Percentiles rank a stretch among this genome's conserved stretches.
Evolutionary conservation across 2,329 filamentous ascomycete genomes (phyloP).

Genomic region (Xylogone sp.): DNA sequence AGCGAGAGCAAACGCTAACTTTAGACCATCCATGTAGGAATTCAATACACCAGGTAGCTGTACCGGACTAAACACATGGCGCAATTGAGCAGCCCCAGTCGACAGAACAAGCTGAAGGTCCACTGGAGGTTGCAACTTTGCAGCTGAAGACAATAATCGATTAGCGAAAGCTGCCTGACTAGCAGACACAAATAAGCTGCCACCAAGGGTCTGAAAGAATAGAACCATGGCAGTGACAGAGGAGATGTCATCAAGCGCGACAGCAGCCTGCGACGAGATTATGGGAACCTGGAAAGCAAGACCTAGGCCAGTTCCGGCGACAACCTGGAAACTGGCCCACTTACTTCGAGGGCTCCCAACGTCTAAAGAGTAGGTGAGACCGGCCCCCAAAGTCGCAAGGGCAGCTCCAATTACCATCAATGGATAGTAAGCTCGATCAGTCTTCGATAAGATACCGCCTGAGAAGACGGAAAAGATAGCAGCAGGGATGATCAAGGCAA

Average conservation of each 20-base stretch:
- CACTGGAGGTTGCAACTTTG: constrained; percentile 31
- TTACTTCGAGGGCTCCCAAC: constrained; percentile 40
- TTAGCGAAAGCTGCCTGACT: constrained; percentile 45
- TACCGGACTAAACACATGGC: constrained; percentile 42
- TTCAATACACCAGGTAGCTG: constrained; percentile 49
- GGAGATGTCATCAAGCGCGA: constrained; percentile 39
- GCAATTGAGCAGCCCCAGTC: constrained; percentile 53
- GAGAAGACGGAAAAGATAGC: constrained; percentile 26
- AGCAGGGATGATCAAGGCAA: constrained; percentile 31
- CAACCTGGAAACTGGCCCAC: constrained; percentile 57
- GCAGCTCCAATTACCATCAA: constrained; percentile 28
- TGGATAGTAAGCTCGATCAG: constrained; percentile 22
- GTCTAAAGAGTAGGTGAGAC: constrained; percentile 51
- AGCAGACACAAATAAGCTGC: constrained; percentile 46
- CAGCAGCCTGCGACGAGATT: constrained; percentile 32
- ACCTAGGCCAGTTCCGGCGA: constrained; percentile 53
- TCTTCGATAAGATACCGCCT: constrained; percentile 9
- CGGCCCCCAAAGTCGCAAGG: constrained; percentile 37
- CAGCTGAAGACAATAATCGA: constrained; percentile 34
- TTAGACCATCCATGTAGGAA: constrained; percentile 61
- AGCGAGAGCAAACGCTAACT: constrained; percentile 57
- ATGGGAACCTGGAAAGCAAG: constrained; percentile 45
- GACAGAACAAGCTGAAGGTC: constrained; percentile 33
- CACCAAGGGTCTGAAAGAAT: constrained; percentile 41
- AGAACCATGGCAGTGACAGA: constrained; percentile 43